Evolutionary conservation across 352 stramenopile species (phyloP), one percentile per base, ranked within the genome.

Genomic region (Pythium grandisporangium): DNA sequence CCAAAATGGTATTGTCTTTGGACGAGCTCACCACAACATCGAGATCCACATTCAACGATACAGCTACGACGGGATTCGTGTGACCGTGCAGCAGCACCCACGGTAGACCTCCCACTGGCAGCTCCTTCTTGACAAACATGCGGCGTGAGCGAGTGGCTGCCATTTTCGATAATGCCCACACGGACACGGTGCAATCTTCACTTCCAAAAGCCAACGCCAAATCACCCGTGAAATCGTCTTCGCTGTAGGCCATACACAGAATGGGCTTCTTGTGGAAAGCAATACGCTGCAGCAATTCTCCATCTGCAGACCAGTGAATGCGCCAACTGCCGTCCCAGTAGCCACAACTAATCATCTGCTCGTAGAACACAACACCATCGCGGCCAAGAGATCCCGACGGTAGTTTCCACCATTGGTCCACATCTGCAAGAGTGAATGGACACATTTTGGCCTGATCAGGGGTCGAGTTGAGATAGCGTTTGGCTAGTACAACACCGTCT

Each of bases 201-300:
- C 76, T 90, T 14, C 79, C 79, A 47, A 90, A 93, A 1, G 79
- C 79, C 24, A 93, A 51, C 6, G 79, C 79, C 32, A 93, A 55
- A 51, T 93, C 79, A 12, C 79, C 79, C 16, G 79, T 93, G 50
- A 93, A 88, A 26, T 88, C 79, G 38, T 93, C 79, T 58, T 90
- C 76, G 30, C 71, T 89, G 35, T 71, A 70, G 11, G 79, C 74
- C 76, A 90, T 90, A 49, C 79, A 93, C 43, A 89, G 30, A 53
- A 93, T 93, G 23, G 69, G 69, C 42, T 90, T 86, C 49, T 93
- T 90, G 61, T 93, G 79, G 61, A 93, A 93, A 11, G 79, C 76
- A 36, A 93, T 90, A 17, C 79, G 71, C 42, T 93, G 79, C 16
- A 93, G 58, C 5, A 93, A 49, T 39, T 93, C 79, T 27, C 79